Evolutionary conservation across 805 yeast species (phyloP), one percentile per base, ranked within the genome.

Genomic region (Vanderwaltozyma yarrowii): DNA sequence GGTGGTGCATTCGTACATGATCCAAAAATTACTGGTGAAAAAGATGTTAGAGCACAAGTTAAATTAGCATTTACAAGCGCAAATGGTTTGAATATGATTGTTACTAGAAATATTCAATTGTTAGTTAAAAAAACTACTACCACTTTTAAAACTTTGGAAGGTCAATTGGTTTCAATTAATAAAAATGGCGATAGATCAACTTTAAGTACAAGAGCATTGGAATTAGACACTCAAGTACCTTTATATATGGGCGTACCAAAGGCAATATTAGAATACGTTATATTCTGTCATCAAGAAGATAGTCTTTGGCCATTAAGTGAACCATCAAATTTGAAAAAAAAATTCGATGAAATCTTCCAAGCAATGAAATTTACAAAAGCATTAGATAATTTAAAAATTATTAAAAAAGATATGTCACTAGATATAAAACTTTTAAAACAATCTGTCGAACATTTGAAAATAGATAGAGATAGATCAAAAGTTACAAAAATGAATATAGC

Each of bases 281-380:
- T 89, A 1, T 92, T 92, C 61, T 89, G 98, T 53, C 99, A 92
- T 54, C 99, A 92, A 58, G 99, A 92, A 52, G 99, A 92, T 43
- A 79, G 89, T 49, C 61, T 86, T 21, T 92, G 99, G 99, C 99
- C 99, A 1, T 66, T 92, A 34, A 75, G 88, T 48, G 99, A 92
- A 59, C 94, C 98, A 1, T 70, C 94, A 2, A 72, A 72, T 11
- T 69, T 92, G 55, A 94, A 92, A 61, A 88, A 88, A 61, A 73
- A 89, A 37, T 94, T 92, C 51, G 98, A 92, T 58, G 98, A 92
- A 59, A 89, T 92, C 8, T 92, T 92, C 52, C 96, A 92, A 60
- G 96, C 96, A 0, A 74, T 86, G 47, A 87, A 85, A 57, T 94
- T 83, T 52, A 86, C 96, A 1, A 89, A 85, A 54, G 95, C 92